Percentiles rank a stretch among this genome's conserved stretches.
These are phyloP conservation scores for Avena insularis DNA, from an alignment of 176 grass and related monocot species.

Conservation along the genomic window DNA sequence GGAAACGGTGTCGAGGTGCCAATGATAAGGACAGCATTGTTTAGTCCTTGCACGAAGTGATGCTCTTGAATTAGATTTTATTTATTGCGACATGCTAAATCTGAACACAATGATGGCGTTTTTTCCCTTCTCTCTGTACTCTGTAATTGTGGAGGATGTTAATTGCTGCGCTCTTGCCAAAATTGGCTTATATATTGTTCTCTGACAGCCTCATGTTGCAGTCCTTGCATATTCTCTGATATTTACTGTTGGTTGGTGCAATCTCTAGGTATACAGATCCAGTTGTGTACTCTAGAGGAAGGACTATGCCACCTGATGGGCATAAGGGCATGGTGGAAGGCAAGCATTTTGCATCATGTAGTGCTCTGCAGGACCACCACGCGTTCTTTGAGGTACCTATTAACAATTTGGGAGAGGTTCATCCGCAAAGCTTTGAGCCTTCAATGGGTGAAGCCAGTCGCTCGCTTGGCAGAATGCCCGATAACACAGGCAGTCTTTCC, in stretches of 20 bases:
- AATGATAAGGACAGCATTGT: background rate
- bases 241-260: conserved; percentile 35
- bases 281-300: conserved; percentile 41
- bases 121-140: background rate
- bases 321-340: conserved; percentile 48
- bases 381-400: conserved; percentile 34
- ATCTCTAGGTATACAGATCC: conserved; percentile 49
- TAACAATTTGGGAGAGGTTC: conserved; percentile 35
- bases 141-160: background rate
- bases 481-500: conserved; percentile 46
- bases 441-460: conserved; percentile 30
- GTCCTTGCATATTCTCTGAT: conserved; percentile 23
- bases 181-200: conserved; percentile 23
- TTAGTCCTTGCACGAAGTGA: background rate
- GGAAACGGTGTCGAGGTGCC: background rate
- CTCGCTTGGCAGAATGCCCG: conserved; percentile 38
- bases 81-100: background rate
- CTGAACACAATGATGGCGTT: background rate
- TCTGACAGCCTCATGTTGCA: background rate
- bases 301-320: conserved; percentile 36
- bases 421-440: conserved; percentile 38
- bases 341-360: conserved; percentile 37
- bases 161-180: conserved; percentile 1
- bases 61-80: background rate
- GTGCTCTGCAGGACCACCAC: conserved; percentile 27